Conservation (phyloP, 164 flowering plant genomes). For the Tetracentron sinense region DNA sequence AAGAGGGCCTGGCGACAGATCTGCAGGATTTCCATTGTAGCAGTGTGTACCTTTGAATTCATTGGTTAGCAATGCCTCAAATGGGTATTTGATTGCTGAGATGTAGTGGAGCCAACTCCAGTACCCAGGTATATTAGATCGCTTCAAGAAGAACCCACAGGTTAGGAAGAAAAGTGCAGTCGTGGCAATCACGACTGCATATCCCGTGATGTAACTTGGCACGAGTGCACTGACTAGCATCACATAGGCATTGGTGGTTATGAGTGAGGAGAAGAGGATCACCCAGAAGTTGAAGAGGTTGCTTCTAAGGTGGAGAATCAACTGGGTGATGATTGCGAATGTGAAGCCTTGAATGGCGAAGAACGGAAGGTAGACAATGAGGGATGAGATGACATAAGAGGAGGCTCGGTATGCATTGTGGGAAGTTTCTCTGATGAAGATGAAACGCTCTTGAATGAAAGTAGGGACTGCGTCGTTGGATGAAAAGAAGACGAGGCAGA, state of each 20-base stretch:
- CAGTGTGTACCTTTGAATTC: constrained; percentile 48
- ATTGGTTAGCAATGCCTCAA: constrained; percentile 59
- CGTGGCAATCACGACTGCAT: constrained; percentile 75
- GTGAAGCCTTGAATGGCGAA: constrained; percentile 71
- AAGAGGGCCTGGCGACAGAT: constrained; percentile 69
- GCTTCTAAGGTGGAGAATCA: constrained; percentile 34
- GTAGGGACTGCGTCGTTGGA: constrained; percentile 83
- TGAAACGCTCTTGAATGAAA: constrained; percentile 75
- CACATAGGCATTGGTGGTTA: constrained; percentile 71
- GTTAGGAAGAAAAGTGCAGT: constrained; percentile 75
- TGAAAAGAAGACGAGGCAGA: constrained; percentile 76
- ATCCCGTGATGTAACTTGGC: constrained; percentile 70
- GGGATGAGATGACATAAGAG: constrained; percentile 65
- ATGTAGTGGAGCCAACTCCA: constrained; percentile 84
- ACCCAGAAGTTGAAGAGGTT: constrained; percentile 49
- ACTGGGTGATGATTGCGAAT: constrained; percentile 54
- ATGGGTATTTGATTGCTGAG: constrained; percentile 78
- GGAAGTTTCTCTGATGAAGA: constrained; percentile 73
- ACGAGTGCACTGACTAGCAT: constrained; percentile 74
- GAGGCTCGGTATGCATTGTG: constrained; percentile 81
- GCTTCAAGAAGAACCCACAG: constrained; percentile 75
- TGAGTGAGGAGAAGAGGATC: constrained; percentile 60
- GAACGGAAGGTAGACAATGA: constrained; percentile 69
- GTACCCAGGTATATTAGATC: constrained; percentile 39
- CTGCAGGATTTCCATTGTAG: constrained; percentile 35